Evolutionary conservation across 1,284 basidiomycete species (phyloP).

Genomic region (Irpex sp.): DNA sequence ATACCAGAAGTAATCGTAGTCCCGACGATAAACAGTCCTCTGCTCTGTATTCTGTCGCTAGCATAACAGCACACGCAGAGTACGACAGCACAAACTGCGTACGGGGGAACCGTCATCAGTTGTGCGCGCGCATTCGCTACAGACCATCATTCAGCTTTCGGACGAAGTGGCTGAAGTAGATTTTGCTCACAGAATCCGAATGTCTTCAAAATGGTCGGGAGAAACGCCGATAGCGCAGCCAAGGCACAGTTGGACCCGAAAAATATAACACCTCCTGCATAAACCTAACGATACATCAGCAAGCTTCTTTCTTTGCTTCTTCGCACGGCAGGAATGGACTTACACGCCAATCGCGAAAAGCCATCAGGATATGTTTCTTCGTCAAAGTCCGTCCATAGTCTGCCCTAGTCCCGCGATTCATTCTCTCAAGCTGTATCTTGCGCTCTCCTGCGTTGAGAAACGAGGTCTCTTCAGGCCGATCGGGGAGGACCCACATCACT

Average conservation of each 20-base stretch:
- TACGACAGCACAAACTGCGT: constrained; percentile 67
- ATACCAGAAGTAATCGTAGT: constrained; percentile 51
- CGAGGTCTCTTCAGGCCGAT: constrained; percentile 71
- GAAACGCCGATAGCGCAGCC: constrained; percentile 77
- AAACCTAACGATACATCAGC: constrained; percentile 39
- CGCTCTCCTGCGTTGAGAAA: constrained; percentile 74
- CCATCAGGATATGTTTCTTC: constrained; percentile 58
- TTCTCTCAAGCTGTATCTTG: constrained; percentile 66
- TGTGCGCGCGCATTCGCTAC: constrained; percentile 54
- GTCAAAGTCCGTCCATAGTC: constrained; percentile 69
- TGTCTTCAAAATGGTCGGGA: constrained; percentile 80
- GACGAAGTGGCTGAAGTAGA: background rate
- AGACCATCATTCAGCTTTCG: constrained; percentile 15
- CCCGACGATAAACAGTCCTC: constrained; percentile 59
- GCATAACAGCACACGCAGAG: constrained; percentile 60
- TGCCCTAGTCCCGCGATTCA: constrained; percentile 66
- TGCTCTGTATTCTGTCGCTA: constrained; percentile 71
- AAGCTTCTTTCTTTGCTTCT: background rate
- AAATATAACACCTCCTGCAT: constrained; percentile 63
- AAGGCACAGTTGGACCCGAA: constrained; percentile 79
- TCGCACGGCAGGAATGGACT: background rate
- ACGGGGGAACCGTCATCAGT: constrained; percentile 79
- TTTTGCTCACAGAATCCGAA: constrained; percentile 52
- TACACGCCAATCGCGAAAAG: constrained; percentile 72
- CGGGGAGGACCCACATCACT: constrained; percentile 66